Conservation (phyloP, 2,329 filamentous ascomycete genomes). For the Exophiala spinifera region DNA sequence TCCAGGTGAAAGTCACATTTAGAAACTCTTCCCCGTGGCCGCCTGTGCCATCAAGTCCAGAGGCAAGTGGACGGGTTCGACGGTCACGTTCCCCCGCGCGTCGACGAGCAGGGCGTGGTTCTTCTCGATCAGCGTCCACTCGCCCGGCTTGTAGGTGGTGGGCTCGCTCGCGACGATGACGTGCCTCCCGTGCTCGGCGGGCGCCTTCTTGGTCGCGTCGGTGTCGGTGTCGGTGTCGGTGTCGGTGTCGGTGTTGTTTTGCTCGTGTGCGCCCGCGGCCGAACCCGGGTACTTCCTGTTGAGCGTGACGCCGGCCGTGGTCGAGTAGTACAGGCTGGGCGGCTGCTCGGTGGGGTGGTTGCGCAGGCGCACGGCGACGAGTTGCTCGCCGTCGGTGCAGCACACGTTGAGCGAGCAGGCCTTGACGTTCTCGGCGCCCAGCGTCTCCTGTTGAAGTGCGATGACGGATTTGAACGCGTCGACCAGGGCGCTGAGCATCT, state of each 20-base stretch:
- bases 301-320: conserved; percentile 50
- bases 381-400: conserved; percentile 48
- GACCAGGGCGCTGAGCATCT: conserved; percentile 47
- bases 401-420: conserved; percentile 54
- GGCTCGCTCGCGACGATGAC: conserved; percentile 52
- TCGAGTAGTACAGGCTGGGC: conserved; percentile 51
- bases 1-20: no score
- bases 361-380: conserved; percentile 52
- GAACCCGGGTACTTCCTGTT: conserved; percentile 53
- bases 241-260: no score
- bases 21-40: conserved; percentile 19
- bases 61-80: conserved; percentile 15
- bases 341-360: conserved; percentile 53
- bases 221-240: no score
- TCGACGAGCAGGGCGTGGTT: conserved; percentile 48
- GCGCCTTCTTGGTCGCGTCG: conserved; percentile 36
- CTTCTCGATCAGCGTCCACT: conserved; percentile 50
- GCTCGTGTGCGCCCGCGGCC: conserved; percentile 39
- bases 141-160: conserved; percentile 50
- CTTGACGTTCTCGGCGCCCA: conserved; percentile 38
- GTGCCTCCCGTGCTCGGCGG: conserved; percentile 49
- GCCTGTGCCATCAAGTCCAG: conserved; percentile 14
- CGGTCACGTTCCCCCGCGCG: conserved; percentile 33
- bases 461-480: conserved; percentile 44
- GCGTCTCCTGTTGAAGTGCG: conserved; percentile 42